phyloP scores from a whole-genome alignment of 371 early-diverging fungal species.

The Apophysomyces trapeziformis region DNA sequence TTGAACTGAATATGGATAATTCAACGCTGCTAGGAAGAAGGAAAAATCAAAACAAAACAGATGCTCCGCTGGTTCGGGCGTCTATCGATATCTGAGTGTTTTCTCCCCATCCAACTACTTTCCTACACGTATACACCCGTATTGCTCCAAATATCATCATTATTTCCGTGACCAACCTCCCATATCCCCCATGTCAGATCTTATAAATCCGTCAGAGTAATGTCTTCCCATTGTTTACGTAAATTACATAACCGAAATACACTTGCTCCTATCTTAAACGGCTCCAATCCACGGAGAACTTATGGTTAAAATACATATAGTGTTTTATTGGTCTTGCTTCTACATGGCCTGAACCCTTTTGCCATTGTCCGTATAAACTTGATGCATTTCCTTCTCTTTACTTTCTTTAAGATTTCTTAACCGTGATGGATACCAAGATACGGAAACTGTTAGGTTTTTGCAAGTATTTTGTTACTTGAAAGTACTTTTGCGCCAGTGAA shows the following conservation, averaged over 20 bases:
- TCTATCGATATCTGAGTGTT: neutral
- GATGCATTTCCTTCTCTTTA: neutral
- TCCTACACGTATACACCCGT: slow-evolving; percentile 1
- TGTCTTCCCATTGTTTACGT: neutral
- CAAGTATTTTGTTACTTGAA: too few relatives aligned
- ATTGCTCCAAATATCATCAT: neutral
- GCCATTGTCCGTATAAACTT: too few relatives aligned
- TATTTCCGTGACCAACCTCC: neutral
- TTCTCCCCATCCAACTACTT: neutral
- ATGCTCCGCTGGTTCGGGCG: slow-evolving; percentile 13
- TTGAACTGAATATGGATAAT: slow-evolving; percentile 63
- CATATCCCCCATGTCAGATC: neutral
- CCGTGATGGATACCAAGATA: too few relatives aligned
- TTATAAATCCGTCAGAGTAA: neutral
- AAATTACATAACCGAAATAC: slow-evolving; percentile 5
- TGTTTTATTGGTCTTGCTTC: too few relatives aligned
- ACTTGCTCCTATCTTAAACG: neutral
- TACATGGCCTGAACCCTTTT: too few relatives aligned
- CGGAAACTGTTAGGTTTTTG: too few relatives aligned
- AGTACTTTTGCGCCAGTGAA: too few relatives aligned
- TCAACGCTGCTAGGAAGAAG: slow-evolving; percentile 63
- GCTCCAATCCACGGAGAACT: neutral
- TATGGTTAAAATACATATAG: neutral
- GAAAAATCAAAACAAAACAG: slow-evolving; percentile 30
- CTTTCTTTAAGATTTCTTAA: too few relatives aligned